Evolutionary conservation across 2,329 filamentous ascomycete species (phyloP), one percentile per base, ranked within the genome.

Genomic region (Verticillium tricorpus): DNA sequence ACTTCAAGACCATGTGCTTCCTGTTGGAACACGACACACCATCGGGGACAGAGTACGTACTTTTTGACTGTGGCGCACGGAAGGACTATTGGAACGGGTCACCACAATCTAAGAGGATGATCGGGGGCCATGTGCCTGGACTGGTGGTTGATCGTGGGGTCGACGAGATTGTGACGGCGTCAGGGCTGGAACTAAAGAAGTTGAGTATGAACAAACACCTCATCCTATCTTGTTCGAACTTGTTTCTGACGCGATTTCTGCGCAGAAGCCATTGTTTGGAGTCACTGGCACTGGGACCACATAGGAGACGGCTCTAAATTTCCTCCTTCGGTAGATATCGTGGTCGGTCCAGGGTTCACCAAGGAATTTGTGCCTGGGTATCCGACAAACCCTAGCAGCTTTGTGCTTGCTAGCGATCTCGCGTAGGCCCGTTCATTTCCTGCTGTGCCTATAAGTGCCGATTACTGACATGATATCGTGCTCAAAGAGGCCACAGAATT

Each of bases 271-370:
- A 62, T 71, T 5, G 63, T 72, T 9, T 72, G 68, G 69, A 70
- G 68, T 19, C 70, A 73, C 32, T 69, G 65, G 8, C 71, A 73
- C 37, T 68, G 68, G 22, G 71, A 73, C 28, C 70, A 73, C 57
- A 65, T 65, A 6, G 71, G 71, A 11, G 69, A 73, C 31, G 59
- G 67, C 1, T 68, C 68, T 0, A 63, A 64, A 2, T 73, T 72
- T 31, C 66, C 67, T 5, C 54, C 66, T 2, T 62, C 60, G 9
- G 71, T 70, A 0, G 39, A 64, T 1, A 34, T 72, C 8, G 58
- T 72, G 25, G 67, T 71, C 7, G 69, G 71, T 1, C 69, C 69
- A 1, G 67, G 67, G 2, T 65, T 66, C 55, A 63, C 56, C 15
- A 61, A 64, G 15, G 56, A 34, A 12, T 28, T 65, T 28, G 55